Conservation (phyloP, 1,139 yeast species). For the Diutina scorzettiae region DNA sequence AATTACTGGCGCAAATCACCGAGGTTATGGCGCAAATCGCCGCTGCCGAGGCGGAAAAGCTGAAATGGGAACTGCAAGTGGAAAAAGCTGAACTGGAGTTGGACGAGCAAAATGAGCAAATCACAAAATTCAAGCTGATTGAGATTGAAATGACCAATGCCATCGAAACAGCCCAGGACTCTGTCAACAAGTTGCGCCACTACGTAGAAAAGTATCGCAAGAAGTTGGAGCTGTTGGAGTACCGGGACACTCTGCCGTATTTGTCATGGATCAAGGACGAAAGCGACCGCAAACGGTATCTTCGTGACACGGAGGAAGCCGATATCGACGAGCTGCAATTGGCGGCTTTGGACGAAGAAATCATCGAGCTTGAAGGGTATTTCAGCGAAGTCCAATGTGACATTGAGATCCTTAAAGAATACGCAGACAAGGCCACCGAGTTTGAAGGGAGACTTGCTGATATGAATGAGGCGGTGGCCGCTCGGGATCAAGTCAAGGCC, state of each 20-base stretch:
- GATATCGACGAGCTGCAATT: constrained; percentile 32
- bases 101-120: constrained; percentile 39
- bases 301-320: constrained; percentile 34
- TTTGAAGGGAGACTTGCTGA: constrained; percentile 51
- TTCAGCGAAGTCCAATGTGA: constrained; percentile 55
- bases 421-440: constrained; percentile 55
- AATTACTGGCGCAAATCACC: constrained; percentile 19
- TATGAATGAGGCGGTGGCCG: constrained; percentile 52
- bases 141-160: constrained; percentile 60
- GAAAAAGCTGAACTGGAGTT: constrained; percentile 32
- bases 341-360: constrained; percentile 30
- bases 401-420: constrained; percentile 66
- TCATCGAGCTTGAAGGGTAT: constrained; percentile 43
- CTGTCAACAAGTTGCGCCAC: constrained; percentile 29
- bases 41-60: constrained; percentile 22
- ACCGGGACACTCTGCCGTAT: constrained; percentile 41
- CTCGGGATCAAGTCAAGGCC: constrained; percentile 55
- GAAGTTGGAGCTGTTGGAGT: constrained; percentile 27
- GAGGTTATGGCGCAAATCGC: constrained; percentile 17
- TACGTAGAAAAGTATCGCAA: constrained; percentile 25
- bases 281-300: constrained; percentile 23
- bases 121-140: constrained; percentile 51
- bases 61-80: constrained; percentile 17
- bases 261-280: constrained; percentile 37
- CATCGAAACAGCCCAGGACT: constrained; percentile 43